These are phyloP conservation scores for Penicillium salamii DNA, from an alignment of 495 filamentous ascomycete genomes.

Conservation along the genomic window DNA sequence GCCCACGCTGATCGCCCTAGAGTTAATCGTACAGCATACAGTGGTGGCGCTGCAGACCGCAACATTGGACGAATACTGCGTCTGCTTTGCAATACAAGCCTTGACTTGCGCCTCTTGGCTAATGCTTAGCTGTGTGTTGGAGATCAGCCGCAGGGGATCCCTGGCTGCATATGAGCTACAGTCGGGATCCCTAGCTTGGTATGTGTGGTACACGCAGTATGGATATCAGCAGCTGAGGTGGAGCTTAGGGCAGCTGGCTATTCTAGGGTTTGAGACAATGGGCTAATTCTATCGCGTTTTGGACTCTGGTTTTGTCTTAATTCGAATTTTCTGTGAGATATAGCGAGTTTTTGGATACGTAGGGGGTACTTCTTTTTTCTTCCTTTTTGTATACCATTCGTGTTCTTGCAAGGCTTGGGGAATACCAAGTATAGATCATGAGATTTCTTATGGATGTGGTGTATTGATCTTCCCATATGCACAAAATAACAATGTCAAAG, in stretches of 20 bases:
- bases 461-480: too few relatives aligned
- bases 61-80: neutral
- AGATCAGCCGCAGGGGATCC: neutral
- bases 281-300: neutral
- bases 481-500: neutral
- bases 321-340: too few relatives aligned
- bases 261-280: neutral
- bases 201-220: neutral
- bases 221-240: neutral
- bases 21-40: constrained; percentile 1
- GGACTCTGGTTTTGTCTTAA: neutral
- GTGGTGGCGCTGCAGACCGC: neutral
- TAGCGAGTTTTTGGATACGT: too few relatives aligned
- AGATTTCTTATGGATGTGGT: too few relatives aligned
- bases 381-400: too few relatives aligned
- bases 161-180: neutral
- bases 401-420: too few relatives aligned
- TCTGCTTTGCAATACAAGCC: neutral
- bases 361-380: too few relatives aligned
- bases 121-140: constrained; percentile 5
- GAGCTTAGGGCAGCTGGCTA: neutral
- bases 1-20: neutral
- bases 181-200: neutral
- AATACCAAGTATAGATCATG: too few relatives aligned
- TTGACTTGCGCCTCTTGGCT: constrained; percentile 4